Base-by-base conservation (phyloP, 441 rosid species). In the Populus trichocarpa region DNA sequence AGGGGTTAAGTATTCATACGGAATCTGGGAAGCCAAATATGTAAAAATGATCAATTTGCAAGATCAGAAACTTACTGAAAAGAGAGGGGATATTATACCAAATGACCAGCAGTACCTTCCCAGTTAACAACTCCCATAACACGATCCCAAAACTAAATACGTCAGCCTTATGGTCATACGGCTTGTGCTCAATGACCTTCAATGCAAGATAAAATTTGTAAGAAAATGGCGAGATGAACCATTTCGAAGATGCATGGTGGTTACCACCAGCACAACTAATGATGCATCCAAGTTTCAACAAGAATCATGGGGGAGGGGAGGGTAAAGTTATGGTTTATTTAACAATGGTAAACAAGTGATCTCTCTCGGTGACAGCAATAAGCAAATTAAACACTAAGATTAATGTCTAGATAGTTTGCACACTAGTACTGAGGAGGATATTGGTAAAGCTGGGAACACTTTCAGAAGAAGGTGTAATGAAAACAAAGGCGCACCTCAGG, bases 181-280 rank as follows among this genome's bases (percentile, higher is more conserved):
- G 96, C 73, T 85, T 91, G 89, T 96, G 99, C 81, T 91, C 96
- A 75, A 96, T 94, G 74, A 96, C 98, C 98, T 96, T 85, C 88
- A 84, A 80, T 70, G 74, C 80, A 85, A 90, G 82, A 81, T 13
- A 72, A 80, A 63, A 74, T 75, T 77, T 12, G 77, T 73, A 81
- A 87, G 85, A 50, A 81, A 82, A 67, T 38, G 30, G 33, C 2
- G n/a, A 75, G 57, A 85, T 57, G 76, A 80, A 72, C 38, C 76
- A 74, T 61, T 73, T 9, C 71, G 70, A 74, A 46, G 23, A 76
- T 68, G 65, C 63, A 69, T 22, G 42, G 25, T 69, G 32, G 32
- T 36, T 64, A 30, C 68, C 50, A 76, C n/a, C 14, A 46, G 32
- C 32, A 73, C 32, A 69, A 57, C 26, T 20, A 8, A 30, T 70